These are phyloP conservation scores for Tremella fuciformis DNA, from an alignment of 768 basidiomycete genomes.

Conservation along the genomic window DNA sequence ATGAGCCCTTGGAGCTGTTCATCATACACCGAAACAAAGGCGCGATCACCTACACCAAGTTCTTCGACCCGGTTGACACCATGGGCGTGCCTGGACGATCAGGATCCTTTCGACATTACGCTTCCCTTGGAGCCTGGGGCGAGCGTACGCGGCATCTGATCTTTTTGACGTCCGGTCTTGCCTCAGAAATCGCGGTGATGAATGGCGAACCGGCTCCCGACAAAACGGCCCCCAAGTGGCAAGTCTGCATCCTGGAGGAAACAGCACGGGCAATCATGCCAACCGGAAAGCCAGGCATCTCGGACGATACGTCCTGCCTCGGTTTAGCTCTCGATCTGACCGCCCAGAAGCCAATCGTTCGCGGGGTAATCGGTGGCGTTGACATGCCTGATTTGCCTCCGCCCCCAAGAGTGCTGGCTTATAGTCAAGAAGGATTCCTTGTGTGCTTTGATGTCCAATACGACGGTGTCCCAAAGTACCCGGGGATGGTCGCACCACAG, in stretches of 20 bases:
- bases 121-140: slow-evolving; percentile 49
- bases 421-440: slow-evolving; percentile 52
- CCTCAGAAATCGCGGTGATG: slow-evolving; percentile 51
- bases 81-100: slow-evolving; percentile 48
- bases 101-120: slow-evolving; percentile 37
- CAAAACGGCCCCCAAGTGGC: slow-evolving; percentile 36
- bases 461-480: slow-evolving; percentile 36
- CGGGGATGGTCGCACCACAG: slow-evolving; percentile 38
- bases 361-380: slow-evolving; percentile 48
- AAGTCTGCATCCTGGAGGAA: slow-evolving; percentile 50
- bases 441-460: slow-evolving; percentile 50
- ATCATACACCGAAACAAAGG: slow-evolving; percentile 43
- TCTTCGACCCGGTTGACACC: slow-evolving; percentile 48
- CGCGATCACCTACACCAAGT: slow-evolving; percentile 44
- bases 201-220: slow-evolving; percentile 27
- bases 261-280: slow-evolving; percentile 49
- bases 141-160: slow-evolving; percentile 50
- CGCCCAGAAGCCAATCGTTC: slow-evolving; percentile 32
- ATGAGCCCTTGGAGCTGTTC: slow-evolving; percentile 50
- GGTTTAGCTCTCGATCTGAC: slow-evolving; percentile 53
- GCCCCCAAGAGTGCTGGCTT: slow-evolving; percentile 45
- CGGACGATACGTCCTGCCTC: slow-evolving; percentile 50
- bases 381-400: slow-evolving; percentile 47
- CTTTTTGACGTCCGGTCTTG: slow-evolving; percentile 46
- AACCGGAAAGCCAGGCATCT: slow-evolving; percentile 33